Evolutionary conservation across 1,284 basidiomycete species (phyloP), one percentile per base, ranked within the genome.

Genomic region (Prillingera fragicola): DNA sequence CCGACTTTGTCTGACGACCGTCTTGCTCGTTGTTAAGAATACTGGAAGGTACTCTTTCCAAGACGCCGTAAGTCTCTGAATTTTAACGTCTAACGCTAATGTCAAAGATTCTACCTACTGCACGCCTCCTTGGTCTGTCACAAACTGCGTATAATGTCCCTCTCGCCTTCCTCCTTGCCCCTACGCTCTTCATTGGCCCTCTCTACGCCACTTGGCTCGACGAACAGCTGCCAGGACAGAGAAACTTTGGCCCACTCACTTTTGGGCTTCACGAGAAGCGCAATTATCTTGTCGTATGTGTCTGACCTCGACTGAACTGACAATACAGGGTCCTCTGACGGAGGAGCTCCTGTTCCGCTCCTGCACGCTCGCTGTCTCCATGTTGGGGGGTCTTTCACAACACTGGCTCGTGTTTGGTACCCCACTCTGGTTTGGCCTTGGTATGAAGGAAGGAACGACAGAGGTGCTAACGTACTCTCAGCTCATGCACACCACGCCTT

Each of bases 261-360:
- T 57, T 56, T 24, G 57, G 59, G 1, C 54, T 67, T 33, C 47
- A 63, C 8, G 66, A 67, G 42, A 44, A 83, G 22, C 74, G 94
- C 48, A 96, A 92, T 65, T 90, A 82, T 62, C 56, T 87, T 27
- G 69, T 85, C 23, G 90, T 89, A 58, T 45, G 84, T 78, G 13
- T 7, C 14, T 28, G 23, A 38, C 38, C 28, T n/a, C 27, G n/a
- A 22, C 35, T 45, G 15, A 13, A 13, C 39, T 33, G 26, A 28
- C 17, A 5, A 23, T 25, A 0, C 53, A 92, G 86, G 91, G 81
- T 0, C 94, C 94, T 0, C 66, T 90, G 25, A 91, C 91, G 0
- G 94, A 98, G 72, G 94, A 98, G 66, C 58, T 96, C 19, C 86
- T 91, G 3, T 98, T 96, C 65, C 77, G 95, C 21, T 82, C 84